A percentile compares a stretch with the other conserved stretches of the same genome.
These are phyloP conservation scores for Clonostachys byssicola DNA, from an alignment of 2,329 filamentous ascomycete genomes.

Conservation along the genomic window DNA sequence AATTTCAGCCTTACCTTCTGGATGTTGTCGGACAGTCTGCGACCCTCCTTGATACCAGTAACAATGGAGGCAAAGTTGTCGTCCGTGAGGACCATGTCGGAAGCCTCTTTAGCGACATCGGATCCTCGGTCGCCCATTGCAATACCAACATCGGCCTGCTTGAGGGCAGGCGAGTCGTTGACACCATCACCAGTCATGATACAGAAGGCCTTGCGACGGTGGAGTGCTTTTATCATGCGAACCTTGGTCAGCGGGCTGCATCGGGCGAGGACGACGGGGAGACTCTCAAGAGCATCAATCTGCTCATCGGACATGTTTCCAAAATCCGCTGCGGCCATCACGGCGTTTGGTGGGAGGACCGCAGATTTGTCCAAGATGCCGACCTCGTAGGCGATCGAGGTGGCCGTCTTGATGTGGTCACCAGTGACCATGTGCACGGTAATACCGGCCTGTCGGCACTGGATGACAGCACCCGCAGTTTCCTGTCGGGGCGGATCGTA, in stretches of 20 bases:
- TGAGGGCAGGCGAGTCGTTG: conserved; percentile 70
- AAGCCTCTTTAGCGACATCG: conserved; percentile 75
- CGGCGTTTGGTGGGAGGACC: conserved; percentile 31
- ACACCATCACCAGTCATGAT: conserved; percentile 75
- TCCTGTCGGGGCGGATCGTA: conserved; percentile 70
- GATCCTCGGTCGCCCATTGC: conserved; percentile 70
- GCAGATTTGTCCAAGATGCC: conserved; percentile 46
- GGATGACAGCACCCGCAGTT: conserved; percentile 54
- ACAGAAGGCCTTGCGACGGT: conserved; percentile 62
- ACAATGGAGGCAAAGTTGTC: conserved; percentile 84
- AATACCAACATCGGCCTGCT: conserved; percentile 71
- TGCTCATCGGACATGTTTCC: conserved; percentile 57
- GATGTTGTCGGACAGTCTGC: conserved; percentile 68
- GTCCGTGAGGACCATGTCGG: conserved; percentile 83
- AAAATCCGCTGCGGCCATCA: conserved; percentile 61
- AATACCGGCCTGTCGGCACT: conserved; percentile 58
- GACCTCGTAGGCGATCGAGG: conserved; percentile 61
- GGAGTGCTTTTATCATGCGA: conserved; percentile 72
- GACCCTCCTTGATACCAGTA: conserved; percentile 67
- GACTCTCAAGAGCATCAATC: conserved; percentile 54
- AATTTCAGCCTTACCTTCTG: conserved; percentile 51
- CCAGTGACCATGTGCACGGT: conserved; percentile 68
- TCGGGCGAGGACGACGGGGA: conserved; percentile 65
- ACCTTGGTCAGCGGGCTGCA: conserved; percentile 70
- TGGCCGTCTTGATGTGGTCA: conserved; percentile 64